These are phyloP conservation scores for Sporothrix phasma DNA, from an alignment of 2,329 filamentous ascomycete genomes.

Conservation along the genomic window DNA sequence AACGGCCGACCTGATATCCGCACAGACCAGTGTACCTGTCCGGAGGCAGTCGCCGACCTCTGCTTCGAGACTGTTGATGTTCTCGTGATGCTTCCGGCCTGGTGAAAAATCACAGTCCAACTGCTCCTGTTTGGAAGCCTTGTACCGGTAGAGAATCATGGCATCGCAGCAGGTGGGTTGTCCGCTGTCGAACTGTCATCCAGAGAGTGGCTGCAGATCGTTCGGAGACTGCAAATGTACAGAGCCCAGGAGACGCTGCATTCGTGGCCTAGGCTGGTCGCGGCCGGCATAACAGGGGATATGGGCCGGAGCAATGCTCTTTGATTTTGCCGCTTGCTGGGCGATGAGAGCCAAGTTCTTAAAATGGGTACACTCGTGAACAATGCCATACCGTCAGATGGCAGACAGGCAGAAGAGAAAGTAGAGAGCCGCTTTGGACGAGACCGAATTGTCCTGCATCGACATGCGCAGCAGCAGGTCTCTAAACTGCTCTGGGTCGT, in stretches of 20 bases:
- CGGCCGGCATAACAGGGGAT: conserved; percentile 13
- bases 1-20: not conserved
- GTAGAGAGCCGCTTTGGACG: conserved; percentile 10
- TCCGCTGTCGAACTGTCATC: not conserved
- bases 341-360: conserved; percentile 10
- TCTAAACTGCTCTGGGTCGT: conserved; percentile 8
- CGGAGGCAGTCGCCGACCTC: not conserved
- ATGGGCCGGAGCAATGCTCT: not conserved
- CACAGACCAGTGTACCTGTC: not conserved
- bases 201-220: conserved; percentile 20
- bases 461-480: conserved; percentile 17
- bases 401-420: conserved; percentile 11
- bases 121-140: not conserved
- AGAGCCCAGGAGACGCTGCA: conserved; percentile 13
- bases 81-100: not conserved
- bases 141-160: conserved; percentile 22
- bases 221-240: conserved; percentile 14
- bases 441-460: conserved; percentile 9
- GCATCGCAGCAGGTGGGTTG: conserved; percentile 17
- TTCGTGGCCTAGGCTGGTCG: conserved; percentile 10
- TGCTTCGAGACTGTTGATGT: not conserved
- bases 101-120: not conserved
- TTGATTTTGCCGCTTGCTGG: not conserved
- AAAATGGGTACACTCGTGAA: conserved; percentile 10
- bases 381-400: conserved; percentile 9